Evolutionary conservation across 192 early-diverging fungal genomes (phyloP), one percentile per base, ranked within the genome.

Genomic region (Backusella psychrophila): DNA sequence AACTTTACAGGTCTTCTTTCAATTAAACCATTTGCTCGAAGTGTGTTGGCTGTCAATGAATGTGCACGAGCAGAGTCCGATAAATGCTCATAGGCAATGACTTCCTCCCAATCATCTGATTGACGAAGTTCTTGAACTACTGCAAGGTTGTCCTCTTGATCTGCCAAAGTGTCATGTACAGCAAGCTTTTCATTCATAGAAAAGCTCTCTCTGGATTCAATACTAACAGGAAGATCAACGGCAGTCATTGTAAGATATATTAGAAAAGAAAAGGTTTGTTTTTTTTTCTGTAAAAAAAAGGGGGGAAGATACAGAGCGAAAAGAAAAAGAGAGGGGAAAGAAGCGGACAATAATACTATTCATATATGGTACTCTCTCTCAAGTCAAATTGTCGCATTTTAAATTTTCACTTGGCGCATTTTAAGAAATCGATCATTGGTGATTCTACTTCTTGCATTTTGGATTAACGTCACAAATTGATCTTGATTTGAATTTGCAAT

Each of bases 21-120:
- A 41, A 92, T 74, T 78, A 84, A 86, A 31, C 85, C 84, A 66
- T 85, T 81, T 1, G 89, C 90, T 42, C 81, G 70, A 9, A 92
- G 67, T 3, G 85, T 80, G 36, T 66, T 77, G 31, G 82, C 82
- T 35, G 82, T 83, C 66, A 83, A 67, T 15, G 77, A 80, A 67
- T 83, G 77, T 23, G 71, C 52, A 29, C 67, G 41, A 8, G 82
- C 78, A 8, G 77, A 80, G 26, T 65, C 59, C 8, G 69, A 34
- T 23, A 80, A 71, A 36, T 83, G 56, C 14, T 71, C 77, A 77
- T 83, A 83, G 31, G 78, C 78, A 38, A 80, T 72, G 1, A 79
- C 72, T 68, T 83, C 82, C 29, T 67, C 44, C 75, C 75, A 74
- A 7, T 72, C 75, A 15, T 66, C 33, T 29, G 75, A 76, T 29